These are phyloP conservation scores for Saturnispora sekii DNA, from an alignment of 805 yeast species.

Conservation along the genomic window DNA sequence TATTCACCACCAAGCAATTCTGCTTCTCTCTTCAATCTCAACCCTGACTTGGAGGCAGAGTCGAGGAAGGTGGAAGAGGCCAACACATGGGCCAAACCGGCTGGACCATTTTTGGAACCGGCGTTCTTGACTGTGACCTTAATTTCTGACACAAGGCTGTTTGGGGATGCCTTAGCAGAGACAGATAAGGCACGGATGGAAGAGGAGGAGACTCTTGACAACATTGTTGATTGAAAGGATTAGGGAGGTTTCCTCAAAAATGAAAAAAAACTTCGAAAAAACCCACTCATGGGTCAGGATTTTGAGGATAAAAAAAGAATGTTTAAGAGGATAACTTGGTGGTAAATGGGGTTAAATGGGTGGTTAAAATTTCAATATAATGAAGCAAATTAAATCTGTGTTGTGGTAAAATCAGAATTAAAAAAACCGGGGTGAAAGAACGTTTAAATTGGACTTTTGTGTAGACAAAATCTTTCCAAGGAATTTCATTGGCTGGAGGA, in stretches of 20 bases:
- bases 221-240: slow-evolving; percentile 15
- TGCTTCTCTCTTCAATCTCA: slow-evolving; percentile 88
- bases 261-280: neutral
- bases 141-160: slow-evolving; percentile 62
- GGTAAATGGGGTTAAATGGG: no score
- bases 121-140: slow-evolving; percentile 72
- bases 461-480: neutral
- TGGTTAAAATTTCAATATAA: no score
- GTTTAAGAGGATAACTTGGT: neutral
- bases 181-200: slow-evolving; percentile 37
- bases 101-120: slow-evolving; percentile 66
- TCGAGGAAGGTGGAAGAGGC: slow-evolving; percentile 77
- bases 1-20: slow-evolving; percentile 87
- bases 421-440: no score
- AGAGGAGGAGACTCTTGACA: slow-evolving; percentile 30
- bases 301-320: neutral
- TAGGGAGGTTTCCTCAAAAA: neutral
- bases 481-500: slow-evolving; percentile 3
- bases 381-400: no score
- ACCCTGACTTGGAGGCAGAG: slow-evolving; percentile 74
- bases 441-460: neutral
- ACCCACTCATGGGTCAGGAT: neutral
- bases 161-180: slow-evolving; percentile 32
- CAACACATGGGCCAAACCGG: slow-evolving; percentile 81
- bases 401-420: no score